phyloP scores from a whole-genome alignment of 495 filamentous ascomycete species.

The Bacidia rubella region DNA sequence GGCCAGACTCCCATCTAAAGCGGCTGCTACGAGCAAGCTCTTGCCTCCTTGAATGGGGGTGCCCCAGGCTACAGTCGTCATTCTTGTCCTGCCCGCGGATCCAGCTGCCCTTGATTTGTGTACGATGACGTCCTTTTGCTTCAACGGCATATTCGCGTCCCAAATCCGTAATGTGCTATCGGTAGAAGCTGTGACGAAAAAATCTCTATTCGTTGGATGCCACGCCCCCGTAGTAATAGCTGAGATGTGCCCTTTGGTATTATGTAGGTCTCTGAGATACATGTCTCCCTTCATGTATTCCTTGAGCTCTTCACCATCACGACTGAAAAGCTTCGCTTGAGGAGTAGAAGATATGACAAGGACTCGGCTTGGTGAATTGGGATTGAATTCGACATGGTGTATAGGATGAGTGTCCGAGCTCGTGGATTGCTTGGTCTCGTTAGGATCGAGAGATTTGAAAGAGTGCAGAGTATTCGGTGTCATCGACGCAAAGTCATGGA shows the following conservation, averaged over 20 bases:
- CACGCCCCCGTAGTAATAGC: slow-evolving; percentile 79
- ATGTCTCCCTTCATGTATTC: slow-evolving; percentile 96
- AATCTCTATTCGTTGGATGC: slow-evolving; percentile 69
- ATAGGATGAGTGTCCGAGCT: slow-evolving; percentile 75
- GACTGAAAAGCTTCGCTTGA: slow-evolving; percentile 75
- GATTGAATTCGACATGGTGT: slow-evolving; percentile 76
- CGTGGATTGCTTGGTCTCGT: slow-evolving; percentile 55
- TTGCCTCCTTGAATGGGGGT: slow-evolving; percentile 57
- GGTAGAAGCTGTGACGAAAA: slow-evolving; percentile 79
- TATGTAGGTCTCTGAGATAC: slow-evolving; percentile 91
- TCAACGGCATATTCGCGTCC: slow-evolving; percentile 78
- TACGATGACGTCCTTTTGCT: slow-evolving; percentile 85
- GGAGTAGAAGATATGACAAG: slow-evolving; percentile 76
- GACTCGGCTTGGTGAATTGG: slow-evolving; percentile 62
- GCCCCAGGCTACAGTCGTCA: slow-evolving; percentile 91
- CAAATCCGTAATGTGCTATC: slow-evolving; percentile 93
- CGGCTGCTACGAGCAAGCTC: slow-evolving; percentile 72
- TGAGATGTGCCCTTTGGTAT: slow-evolving; percentile 90
- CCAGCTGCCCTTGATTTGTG: slow-evolving; percentile 81
- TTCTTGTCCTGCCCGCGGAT: slow-evolving; percentile 77
- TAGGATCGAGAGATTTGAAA: slow-evolving; percentile 86
- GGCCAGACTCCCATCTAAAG: slow-evolving; percentile 77
- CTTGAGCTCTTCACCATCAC: slow-evolving; percentile 71
- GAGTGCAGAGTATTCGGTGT: slow-evolving; percentile 85
- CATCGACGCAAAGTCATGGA: slow-evolving; percentile 93